Evolutionary conservation across 805 yeast species (phyloP).

Genomic region (Ascoidea asiatica): DNA sequence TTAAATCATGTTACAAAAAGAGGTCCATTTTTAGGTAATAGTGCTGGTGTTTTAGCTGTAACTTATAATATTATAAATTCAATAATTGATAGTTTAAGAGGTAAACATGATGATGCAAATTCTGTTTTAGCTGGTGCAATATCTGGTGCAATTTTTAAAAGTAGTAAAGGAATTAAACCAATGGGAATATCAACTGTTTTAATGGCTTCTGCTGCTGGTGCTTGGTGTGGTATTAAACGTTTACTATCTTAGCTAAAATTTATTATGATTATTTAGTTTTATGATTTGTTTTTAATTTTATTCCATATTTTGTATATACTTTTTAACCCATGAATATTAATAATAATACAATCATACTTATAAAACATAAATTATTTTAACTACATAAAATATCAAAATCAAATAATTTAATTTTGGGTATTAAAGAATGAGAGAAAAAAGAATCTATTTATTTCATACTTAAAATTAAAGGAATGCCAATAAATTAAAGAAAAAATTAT

Average conservation of each 20-base stretch:
- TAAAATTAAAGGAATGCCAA: too few species aligned
- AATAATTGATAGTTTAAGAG: constrained; percentile 66
- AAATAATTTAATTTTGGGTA: too few species aligned
- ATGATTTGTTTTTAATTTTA: too few species aligned
- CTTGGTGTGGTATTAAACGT: constrained; percentile 76
- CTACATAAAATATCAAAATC: too few species aligned
- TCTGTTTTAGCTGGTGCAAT: constrained; percentile 82
- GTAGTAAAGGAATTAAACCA: constrained; percentile 74
- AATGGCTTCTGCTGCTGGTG: constrained; percentile 83
- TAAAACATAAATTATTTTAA: too few species aligned
- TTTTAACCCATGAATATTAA: too few species aligned
- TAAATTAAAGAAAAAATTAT: too few species aligned
- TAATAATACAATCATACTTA: too few species aligned
- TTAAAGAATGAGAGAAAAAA: too few species aligned
- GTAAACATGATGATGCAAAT: constrained; percentile 76
- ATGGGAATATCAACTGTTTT: constrained; percentile 78
- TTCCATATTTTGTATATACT: too few species aligned
- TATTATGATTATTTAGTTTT: background rate
- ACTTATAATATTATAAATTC: constrained; percentile 79
- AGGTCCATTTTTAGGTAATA: constrained; percentile 93
- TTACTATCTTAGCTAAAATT: constrained; percentile 2
- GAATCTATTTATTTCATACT: too few species aligned
- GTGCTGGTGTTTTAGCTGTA: constrained; percentile 87
- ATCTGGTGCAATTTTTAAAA: constrained; percentile 84
- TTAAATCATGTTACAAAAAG: constrained; percentile 87